Percentiles rank a stretch among this genome's conserved stretches.
Conservation (phyloP, 148 eudicot genomes). For the Euryodendron excelsum region DNA sequence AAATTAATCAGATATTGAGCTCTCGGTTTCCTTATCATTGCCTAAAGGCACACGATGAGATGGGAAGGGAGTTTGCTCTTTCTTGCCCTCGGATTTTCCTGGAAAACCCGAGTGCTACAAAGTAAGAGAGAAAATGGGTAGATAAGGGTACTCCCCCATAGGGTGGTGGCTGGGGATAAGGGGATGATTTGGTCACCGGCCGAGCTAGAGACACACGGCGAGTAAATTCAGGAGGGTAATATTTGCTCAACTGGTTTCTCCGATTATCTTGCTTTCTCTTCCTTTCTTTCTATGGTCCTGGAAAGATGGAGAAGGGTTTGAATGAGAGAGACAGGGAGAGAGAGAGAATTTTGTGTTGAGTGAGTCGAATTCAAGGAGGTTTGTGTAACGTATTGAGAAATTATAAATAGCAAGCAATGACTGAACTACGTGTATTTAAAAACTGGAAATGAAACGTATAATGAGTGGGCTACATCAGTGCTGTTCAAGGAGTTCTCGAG, state of each 20-base stretch:
- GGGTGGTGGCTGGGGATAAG: too few relatives aligned
- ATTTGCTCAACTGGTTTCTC: background rate
- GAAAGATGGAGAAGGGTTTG: background rate
- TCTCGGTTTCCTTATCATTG: too few relatives aligned
- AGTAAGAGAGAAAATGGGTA: background rate
- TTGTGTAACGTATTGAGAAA: too few relatives aligned
- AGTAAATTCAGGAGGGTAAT: background rate
- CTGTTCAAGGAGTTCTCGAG: too few relatives aligned
- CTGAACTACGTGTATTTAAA: too few relatives aligned
- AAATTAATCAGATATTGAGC: background rate
- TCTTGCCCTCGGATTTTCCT: background rate
- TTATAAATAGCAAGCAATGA: too few relatives aligned
- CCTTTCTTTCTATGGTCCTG: background rate
- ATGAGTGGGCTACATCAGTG: too few relatives aligned
- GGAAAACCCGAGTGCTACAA: background rate
- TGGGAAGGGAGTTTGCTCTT: background rate
- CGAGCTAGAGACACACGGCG: background rate
- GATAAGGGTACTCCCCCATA: background rate
- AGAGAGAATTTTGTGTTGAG: too few relatives aligned
- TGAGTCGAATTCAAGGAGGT: too few relatives aligned
- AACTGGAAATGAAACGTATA: too few relatives aligned
- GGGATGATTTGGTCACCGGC: background rate
- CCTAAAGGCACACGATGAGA: background rate
- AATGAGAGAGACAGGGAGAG: background rate
- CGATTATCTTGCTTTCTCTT: background rate